Percentiles rank a stretch among this genome's conserved stretches.
Conservation (phyloP, 257 asterid genomes). For the Pogostemon cablin region DNA sequence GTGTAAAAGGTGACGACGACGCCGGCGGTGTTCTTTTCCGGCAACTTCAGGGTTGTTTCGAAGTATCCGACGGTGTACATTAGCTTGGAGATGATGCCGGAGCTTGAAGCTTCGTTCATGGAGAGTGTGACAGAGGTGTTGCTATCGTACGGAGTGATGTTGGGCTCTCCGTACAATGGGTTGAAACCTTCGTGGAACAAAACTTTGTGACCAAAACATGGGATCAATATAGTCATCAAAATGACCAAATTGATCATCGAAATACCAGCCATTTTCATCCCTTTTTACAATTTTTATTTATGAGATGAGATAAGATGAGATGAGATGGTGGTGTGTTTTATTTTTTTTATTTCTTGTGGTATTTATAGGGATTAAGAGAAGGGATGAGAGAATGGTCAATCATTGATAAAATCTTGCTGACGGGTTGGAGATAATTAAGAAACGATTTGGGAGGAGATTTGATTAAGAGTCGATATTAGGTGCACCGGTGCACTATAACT, state of each 20-base stretch:
- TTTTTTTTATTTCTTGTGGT: neutral
- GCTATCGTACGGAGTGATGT: conserved; percentile 36
- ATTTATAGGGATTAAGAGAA: conserved; percentile 9
- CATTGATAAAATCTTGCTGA: too few species aligned
- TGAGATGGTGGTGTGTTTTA: too few species aligned
- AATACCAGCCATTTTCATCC: neutral
- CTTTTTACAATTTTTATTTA: too few species aligned
- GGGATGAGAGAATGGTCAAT: too few species aligned
- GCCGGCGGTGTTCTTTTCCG: conserved; percentile 46
- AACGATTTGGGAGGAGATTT: too few species aligned
- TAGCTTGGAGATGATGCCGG: conserved; percentile 45
- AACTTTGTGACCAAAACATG: neutral
- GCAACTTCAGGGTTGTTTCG: conserved; percentile 46
- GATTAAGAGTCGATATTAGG: too few species aligned
- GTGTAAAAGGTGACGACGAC: conserved; percentile 50
- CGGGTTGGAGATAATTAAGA: too few species aligned
- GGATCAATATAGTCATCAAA: too few species aligned
- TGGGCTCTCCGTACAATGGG: conserved; percentile 39
- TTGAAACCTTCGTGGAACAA: conserved; percentile 38
- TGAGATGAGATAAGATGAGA: too few species aligned
- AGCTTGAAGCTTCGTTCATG: conserved; percentile 43
- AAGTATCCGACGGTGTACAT: conserved; percentile 41
- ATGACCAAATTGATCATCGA: too few species aligned
- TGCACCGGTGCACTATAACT: too few species aligned
- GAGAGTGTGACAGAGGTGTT: conserved; percentile 41